Conservation (phyloP, 2,329 filamentous ascomycete species). For the Bipolaris zeicola region DNA sequence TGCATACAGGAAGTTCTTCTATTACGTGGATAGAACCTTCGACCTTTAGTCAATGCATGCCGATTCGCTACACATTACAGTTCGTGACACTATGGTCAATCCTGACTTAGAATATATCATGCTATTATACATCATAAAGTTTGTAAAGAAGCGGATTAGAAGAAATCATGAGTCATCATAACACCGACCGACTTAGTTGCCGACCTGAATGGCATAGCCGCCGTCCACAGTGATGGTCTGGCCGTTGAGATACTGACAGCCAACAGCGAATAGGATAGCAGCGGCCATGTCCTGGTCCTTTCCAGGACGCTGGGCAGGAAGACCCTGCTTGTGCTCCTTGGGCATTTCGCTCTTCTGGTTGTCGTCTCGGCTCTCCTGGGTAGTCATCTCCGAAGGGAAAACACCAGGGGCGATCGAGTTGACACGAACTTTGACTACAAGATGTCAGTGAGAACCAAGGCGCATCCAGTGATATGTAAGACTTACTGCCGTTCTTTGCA, state of each 20-base stretch:
- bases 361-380: conserved; percentile 54
- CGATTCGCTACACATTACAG: not conserved
- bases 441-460: not conserved
- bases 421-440: conserved; percentile 46
- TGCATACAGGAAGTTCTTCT: not conserved
- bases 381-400: conserved; percentile 65
- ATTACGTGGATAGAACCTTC: not conserved
- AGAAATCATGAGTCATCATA: not conserved
- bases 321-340: conserved; percentile 58
- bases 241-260: conserved; percentile 58
- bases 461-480: not conserved
- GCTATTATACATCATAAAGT: conserved; percentile 7
- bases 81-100: not conserved
- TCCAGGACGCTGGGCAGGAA: conserved; percentile 59
- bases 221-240: conserved; percentile 59
- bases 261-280: conserved; percentile 60
- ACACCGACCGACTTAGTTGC: conserved; percentile 28
- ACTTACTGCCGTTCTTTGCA: conserved; percentile 56
- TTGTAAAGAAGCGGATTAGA: not conserved
- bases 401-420: conserved; percentile 64
- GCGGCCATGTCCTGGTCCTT: conserved; percentile 65
- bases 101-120: not conserved
- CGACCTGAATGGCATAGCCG: conserved; percentile 53
- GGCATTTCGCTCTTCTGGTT: conserved; percentile 62
- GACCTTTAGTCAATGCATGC: not conserved